These are phyloP conservation scores for Coemansia aciculifera DNA, from an alignment of 192 early-diverging fungal species.

Conservation along the genomic window DNA sequence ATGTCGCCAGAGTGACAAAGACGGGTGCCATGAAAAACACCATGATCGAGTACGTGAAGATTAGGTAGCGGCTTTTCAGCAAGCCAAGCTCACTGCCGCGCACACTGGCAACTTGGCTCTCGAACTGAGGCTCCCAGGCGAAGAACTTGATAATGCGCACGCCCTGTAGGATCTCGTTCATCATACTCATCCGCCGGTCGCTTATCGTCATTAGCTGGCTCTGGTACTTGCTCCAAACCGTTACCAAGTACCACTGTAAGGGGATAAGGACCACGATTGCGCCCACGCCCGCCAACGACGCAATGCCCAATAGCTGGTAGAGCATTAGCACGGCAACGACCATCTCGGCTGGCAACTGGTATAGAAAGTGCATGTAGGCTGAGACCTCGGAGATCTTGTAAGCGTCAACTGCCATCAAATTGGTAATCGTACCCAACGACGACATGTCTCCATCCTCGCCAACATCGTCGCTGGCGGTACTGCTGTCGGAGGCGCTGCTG, in stretches of 20 bases:
- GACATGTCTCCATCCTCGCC: conserved; percentile 37
- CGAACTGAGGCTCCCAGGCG: conserved; percentile 86
- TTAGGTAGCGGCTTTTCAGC: conserved; percentile 70
- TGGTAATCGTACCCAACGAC: conserved; percentile 74
- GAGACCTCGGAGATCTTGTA: conserved; percentile 63
- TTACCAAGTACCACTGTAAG: conserved; percentile 67
- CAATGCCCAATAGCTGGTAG: conserved; percentile 76
- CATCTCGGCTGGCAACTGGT: conserved; percentile 81
- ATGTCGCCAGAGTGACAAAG: conserved; percentile 82
- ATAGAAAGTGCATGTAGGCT: conserved; percentile 72
- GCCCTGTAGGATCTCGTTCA: conserved; percentile 86
- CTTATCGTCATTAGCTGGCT: conserved; percentile 86
- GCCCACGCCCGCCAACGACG: conserved; percentile 81
- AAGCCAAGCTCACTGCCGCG: conserved; percentile 80
- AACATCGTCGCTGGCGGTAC: background rate
- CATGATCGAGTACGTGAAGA: conserved; percentile 71
- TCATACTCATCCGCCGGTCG: conserved; percentile 69
- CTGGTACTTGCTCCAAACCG: conserved; percentile 66
- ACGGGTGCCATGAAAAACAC: conserved; percentile 85
- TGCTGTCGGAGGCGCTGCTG: conserved; percentile 1
- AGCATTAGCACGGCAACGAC: conserved; percentile 72
- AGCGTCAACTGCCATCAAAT: conserved; percentile 68
- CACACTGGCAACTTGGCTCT: conserved; percentile 58
- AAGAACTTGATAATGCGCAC: conserved; percentile 97
- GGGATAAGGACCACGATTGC: conserved; percentile 85